phyloP scores from a whole-genome alignment of 805 yeast species.

The Danielozyma ontarioensis region DNA sequence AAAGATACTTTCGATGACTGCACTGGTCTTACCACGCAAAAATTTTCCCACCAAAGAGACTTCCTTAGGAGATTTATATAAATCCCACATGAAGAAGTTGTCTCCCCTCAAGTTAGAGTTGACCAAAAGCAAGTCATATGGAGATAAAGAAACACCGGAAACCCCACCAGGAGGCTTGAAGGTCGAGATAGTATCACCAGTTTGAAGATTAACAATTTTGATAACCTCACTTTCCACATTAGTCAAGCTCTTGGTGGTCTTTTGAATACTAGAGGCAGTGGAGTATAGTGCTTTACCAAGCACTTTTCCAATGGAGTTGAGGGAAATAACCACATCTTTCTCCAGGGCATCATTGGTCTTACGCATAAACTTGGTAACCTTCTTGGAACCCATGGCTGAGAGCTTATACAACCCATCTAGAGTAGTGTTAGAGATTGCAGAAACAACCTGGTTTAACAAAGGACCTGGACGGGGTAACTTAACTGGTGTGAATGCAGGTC shows the following conservation, averaged over 20 bases:
- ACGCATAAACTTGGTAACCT: constrained; percentile 34
- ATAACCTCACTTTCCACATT: constrained; percentile 35
- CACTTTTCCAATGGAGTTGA: constrained; percentile 26
- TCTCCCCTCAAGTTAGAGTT: constrained; percentile 58
- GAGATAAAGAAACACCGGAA: constrained; percentile 55
- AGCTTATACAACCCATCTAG: constrained; percentile 46
- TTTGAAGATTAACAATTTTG: constrained; percentile 43
- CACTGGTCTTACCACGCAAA: constrained; percentile 58
- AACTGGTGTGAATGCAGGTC: constrained; percentile 35
- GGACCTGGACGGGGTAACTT: constrained; percentile 42
- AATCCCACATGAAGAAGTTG: constrained; percentile 59
- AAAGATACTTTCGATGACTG: constrained; percentile 43
- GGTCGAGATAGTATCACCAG: constrained; percentile 31
- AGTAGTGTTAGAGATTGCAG: constrained; percentile 47
- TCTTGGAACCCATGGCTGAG: constrained; percentile 45
- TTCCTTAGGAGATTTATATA: constrained; percentile 44
- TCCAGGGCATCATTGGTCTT: constrained; percentile 9
- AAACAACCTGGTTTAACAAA: constrained; percentile 43
- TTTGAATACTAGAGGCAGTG: constrained; percentile 26
- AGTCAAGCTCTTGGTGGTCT: constrained; percentile 12
- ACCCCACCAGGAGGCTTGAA: constrained; percentile 62
- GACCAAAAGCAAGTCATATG: constrained; percentile 53
- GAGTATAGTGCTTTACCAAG: constrained; percentile 29
- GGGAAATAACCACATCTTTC: constrained; percentile 14
- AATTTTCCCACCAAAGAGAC: constrained; percentile 54